Evolutionary conservation across 805 yeast genomes (phyloP).

Genomic region (Kazachstania bromeliacearum): DNA sequence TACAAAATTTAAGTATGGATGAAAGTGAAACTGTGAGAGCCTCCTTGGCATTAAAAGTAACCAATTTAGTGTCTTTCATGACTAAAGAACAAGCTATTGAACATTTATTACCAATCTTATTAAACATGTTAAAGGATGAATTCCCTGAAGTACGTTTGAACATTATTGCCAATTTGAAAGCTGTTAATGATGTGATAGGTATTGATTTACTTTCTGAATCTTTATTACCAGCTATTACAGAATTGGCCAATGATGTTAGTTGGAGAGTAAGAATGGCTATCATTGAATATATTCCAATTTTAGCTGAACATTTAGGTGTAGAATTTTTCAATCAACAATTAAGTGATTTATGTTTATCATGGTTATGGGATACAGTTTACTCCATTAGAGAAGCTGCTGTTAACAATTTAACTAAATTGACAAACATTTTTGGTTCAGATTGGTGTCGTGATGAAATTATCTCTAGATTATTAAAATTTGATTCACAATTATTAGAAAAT

Average conservation of each 20-base stretch:
- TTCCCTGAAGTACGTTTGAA: constrained; percentile 93
- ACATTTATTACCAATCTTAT: constrained; percentile 73
- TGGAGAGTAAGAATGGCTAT: constrained; percentile 98
- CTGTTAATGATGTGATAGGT: constrained; percentile 91
- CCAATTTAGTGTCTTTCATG: constrained; percentile 76
- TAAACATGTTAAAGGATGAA: constrained; percentile 92
- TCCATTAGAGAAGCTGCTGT: constrained; percentile 97
- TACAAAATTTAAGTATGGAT: constrained; percentile 77
- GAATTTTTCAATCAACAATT: constrained; percentile 87
- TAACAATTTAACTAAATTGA: constrained; percentile 63
- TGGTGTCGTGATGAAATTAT: constrained; percentile 89
- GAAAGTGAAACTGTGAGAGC: constrained; percentile 90
- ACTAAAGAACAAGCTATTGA: constrained; percentile 80
- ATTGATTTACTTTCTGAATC: constrained; percentile 79
- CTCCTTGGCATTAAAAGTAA: constrained; percentile 79
- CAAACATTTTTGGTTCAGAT: constrained; percentile 80
- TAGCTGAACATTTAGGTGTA: constrained; percentile 90
- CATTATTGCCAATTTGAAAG: constrained; percentile 83
- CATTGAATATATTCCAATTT: constrained; percentile 88
- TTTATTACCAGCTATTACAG: constrained; percentile 89
- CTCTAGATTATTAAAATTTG: constrained; percentile 52
- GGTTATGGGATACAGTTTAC: constrained; percentile 97
- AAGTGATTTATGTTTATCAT: constrained; percentile 85
- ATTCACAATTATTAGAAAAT: constrained; percentile 39
- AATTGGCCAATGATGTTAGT: constrained; percentile 89